A percentile compares a stretch with the other conserved stretches of the same genome.
These are phyloP conservation scores for Nicotiana paniculata DNA, from an alignment of 257 asterid species.

Conservation along the genomic window DNA sequence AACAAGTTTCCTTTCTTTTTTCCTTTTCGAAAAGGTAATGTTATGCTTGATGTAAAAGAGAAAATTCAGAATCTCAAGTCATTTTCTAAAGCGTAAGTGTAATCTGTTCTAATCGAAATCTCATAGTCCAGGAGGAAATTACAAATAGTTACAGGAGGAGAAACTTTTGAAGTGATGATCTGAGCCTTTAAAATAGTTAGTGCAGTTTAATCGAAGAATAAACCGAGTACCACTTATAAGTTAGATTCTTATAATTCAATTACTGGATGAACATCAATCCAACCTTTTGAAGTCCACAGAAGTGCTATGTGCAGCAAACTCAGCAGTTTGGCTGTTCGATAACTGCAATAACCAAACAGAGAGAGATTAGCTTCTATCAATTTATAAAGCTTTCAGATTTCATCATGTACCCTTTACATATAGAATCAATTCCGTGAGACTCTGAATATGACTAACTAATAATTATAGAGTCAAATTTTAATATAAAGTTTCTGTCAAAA, in stretches of 20 bases:
- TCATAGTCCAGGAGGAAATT: neutral
- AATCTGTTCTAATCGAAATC: neutral
- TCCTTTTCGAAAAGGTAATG: neutral
- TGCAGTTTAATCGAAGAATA: neutral
- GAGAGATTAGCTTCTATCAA: neutral
- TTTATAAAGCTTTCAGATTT: neutral
- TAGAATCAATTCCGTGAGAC: neutral
- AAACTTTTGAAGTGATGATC: neutral
- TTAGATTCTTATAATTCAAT: neutral
- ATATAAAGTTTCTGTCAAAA: neutral
- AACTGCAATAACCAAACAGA: slow-evolving; percentile 18
- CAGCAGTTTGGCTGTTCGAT: slow-evolving; percentile 11
- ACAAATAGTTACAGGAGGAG: neutral
- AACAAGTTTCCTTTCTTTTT: neutral
- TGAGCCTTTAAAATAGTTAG: neutral
- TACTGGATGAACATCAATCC: neutral
- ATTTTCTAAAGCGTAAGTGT: neutral
- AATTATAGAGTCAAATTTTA: neutral
- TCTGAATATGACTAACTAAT: neutral
- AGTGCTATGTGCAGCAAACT: slow-evolving; percentile 10
- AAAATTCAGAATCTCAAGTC: neutral
- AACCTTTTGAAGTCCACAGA: slow-evolving; percentile 30
- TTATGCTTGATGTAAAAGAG: neutral
- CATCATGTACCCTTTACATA: neutral
- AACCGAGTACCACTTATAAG: neutral